These are phyloP conservation scores for Pythium scleroteichum DNA, from an alignment of 352 stramenopile species.

Conservation along the genomic window DNA sequence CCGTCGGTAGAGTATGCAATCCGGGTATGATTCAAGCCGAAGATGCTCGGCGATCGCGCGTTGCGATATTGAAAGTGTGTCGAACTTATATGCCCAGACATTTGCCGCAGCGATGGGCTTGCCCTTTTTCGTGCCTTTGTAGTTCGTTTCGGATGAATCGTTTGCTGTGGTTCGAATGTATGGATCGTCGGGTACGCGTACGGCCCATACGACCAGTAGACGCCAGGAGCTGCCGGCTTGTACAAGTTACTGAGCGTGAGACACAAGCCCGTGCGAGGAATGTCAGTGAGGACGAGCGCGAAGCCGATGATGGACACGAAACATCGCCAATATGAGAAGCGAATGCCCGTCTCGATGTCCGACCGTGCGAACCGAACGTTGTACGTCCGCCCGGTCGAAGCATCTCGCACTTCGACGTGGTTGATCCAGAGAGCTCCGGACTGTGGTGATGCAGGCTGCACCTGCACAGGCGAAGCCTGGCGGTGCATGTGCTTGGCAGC, in stretches of 20 bases:
- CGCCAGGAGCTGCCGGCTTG: not conserved
- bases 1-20: slow-evolving; percentile 16
- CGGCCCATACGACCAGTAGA: slow-evolving; percentile 16
- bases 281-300: slow-evolving; percentile 24
- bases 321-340: slow-evolving; percentile 4
- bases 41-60: slow-evolving; percentile 21
- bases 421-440: too few species aligned
- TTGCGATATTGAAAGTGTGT: slow-evolving; percentile 20
- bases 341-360: not conserved
- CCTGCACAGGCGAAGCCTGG: too few species aligned
- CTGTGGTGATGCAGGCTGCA: too few species aligned
- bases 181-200: slow-evolving; percentile 22
- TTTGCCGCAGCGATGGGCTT: not conserved
- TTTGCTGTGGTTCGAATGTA: not conserved
- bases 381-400: not conserved
- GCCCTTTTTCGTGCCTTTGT: not conserved
- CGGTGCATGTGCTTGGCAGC: too few species aligned
- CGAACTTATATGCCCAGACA: slow-evolving; percentile 29
- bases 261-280: slow-evolving; percentile 22
- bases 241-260: slow-evolving; percentile 7
- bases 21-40: slow-evolving; percentile 10
- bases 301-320: slow-evolving; percentile 14
- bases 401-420: too few species aligned
- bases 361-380: not conserved
- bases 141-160: not conserved